Percentiles rank a stretch among this genome's conserved stretches.
These are phyloP conservation scores for Cladophialophora immunda DNA, from an alignment of 2,329 filamentous ascomycete species.

Conservation along the genomic window DNA sequence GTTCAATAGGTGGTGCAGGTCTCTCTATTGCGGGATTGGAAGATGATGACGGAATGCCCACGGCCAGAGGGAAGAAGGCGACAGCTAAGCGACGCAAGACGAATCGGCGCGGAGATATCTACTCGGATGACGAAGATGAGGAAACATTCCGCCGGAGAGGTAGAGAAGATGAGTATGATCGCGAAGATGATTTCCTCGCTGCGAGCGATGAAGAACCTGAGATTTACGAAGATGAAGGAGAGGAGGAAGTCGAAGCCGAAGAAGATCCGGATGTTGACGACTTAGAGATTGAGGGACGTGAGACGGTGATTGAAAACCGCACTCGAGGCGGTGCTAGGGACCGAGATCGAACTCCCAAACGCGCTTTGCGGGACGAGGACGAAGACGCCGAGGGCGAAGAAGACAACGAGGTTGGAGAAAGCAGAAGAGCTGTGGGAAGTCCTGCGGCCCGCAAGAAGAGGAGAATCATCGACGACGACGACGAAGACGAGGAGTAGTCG, in stretches of 20 bases:
- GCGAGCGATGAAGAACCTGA: conserved; percentile 59
- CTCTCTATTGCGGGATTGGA: conserved; percentile 66
- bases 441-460: conserved; percentile 40
- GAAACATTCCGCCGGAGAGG: conserved; percentile 54
- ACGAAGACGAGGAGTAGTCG: conserved; percentile 36
- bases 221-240: conserved; percentile 54
- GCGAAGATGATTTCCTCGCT: conserved; percentile 79
- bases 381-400: conserved; percentile 34
- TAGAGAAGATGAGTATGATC: conserved; percentile 84
- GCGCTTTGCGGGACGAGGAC: conserved; percentile 29
- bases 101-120: conserved; percentile 58
- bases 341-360: conserved; percentile 23
- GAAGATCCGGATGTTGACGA: conserved; percentile 55
- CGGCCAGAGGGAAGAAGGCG: conserved; percentile 47
- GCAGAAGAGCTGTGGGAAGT: conserved; percentile 24
- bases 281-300: conserved; percentile 42
- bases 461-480: conserved; percentile 41
- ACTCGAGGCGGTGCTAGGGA: conserved; percentile 33
- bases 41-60: conserved; percentile 61
- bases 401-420: conserved; percentile 29
- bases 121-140: conserved; percentile 58
- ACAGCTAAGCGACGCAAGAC: conserved; percentile 48
- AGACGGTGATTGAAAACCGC: conserved; percentile 38
- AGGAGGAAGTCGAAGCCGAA: conserved; percentile 50
- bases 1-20: conserved; percentile 55